A percentile compares a stretch with the other conserved stretches of the same genome.
phyloP scores from a whole-genome alignment of 2,329 filamentous ascomycete genomes.

The Talaromyces sp. region DNA sequence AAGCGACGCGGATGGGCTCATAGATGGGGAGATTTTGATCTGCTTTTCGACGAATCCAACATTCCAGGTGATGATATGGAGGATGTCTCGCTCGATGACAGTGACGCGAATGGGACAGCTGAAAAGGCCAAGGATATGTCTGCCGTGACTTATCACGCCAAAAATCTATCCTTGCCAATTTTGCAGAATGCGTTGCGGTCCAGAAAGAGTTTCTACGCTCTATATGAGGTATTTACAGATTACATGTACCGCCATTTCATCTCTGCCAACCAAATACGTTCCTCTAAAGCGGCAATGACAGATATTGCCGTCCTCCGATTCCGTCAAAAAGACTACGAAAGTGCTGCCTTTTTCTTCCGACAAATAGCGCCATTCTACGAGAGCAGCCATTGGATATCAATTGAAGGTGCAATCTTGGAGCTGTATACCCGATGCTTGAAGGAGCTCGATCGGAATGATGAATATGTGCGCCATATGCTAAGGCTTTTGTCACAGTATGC shows the following conservation, averaged over 20 bases:
- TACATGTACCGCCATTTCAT: conserved; percentile 79
- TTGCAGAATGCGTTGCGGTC: conserved; percentile 61
- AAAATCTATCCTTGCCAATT: conserved; percentile 55
- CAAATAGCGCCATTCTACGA: conserved; percentile 76
- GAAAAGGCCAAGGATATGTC: not conserved
- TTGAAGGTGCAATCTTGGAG: conserved; percentile 79
- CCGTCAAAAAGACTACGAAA: conserved; percentile 67
- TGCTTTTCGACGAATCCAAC: conserved; percentile 36
- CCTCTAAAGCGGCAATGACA: conserved; percentile 71
- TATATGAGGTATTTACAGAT: conserved; percentile 77
- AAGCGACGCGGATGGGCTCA: conserved; percentile 70
- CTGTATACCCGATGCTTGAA: conserved; percentile 83
- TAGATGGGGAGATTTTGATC: conserved; percentile 63
- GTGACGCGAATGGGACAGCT: conserved; percentile 9
- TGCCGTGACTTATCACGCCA: conserved; percentile 25
- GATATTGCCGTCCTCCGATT: conserved; percentile 86
- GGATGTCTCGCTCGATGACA: conserved; percentile 36
- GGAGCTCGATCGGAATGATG: conserved; percentile 69
- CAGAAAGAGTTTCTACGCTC: conserved; percentile 61
- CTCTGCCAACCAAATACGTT: conserved; percentile 72
- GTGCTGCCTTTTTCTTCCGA: conserved; percentile 74
- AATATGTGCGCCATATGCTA: conserved; percentile 73
- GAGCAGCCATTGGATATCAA: conserved; percentile 69
- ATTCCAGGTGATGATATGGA: conserved; percentile 30
- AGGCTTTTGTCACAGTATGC: conserved; percentile 55